Percentiles rank a stretch among this genome's conserved stretches.
Conservation (phyloP, 2,329 filamentous ascomycete genomes). For the Passalora sequoiae region DNA sequence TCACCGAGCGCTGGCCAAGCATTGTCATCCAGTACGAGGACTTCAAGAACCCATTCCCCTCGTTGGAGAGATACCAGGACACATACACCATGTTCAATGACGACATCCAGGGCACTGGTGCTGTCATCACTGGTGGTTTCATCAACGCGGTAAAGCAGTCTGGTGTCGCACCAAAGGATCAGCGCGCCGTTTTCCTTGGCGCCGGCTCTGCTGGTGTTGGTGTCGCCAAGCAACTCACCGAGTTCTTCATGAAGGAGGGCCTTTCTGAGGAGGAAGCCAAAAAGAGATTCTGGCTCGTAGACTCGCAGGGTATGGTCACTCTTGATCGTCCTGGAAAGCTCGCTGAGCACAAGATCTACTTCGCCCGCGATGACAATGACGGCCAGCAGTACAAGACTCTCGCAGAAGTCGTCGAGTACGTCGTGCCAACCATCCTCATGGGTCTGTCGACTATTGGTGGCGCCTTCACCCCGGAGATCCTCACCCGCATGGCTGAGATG, state of each 20-base stretch:
- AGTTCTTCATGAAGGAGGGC: slow-evolving; percentile 91
- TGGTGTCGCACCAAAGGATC: slow-evolving; percentile 77
- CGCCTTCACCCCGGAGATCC: slow-evolving; percentile 82
- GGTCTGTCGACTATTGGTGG: slow-evolving; percentile 92
- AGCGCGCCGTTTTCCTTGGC: slow-evolving; percentile 92
- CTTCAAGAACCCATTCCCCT: slow-evolving; percentile 95
- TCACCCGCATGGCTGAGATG: slow-evolving; percentile 55
- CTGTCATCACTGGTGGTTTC: slow-evolving; percentile 82
- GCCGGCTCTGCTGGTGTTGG: slow-evolving; percentile 93
- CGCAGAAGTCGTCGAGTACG: slow-evolving; percentile 87
- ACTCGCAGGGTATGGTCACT: slow-evolving; percentile 85
- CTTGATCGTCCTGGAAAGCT: slow-evolving; percentile 88
- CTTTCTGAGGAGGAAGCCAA: slow-evolving; percentile 81
- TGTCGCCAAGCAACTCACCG: slow-evolving; percentile 95
- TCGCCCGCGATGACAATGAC: slow-evolving; percentile 60
- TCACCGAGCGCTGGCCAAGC: slow-evolving; percentile 69
- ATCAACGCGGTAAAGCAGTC: slow-evolving; percentile 76
- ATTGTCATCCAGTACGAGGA: slow-evolving; percentile 91
- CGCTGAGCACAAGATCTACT: slow-evolving; percentile 74
- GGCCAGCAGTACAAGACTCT: slow-evolving; percentile 68
- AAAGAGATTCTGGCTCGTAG: slow-evolving; percentile 93
- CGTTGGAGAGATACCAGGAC: slow-evolving; percentile 82
- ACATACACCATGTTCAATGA: slow-evolving; percentile 97
- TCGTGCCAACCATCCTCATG: slow-evolving; percentile 90
- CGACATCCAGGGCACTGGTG: slow-evolving; percentile 94